Evolutionary conservation across 2,329 filamentous ascomycete species (phyloP).

Genomic region (Emmonsiellopsis sp.): DNA sequence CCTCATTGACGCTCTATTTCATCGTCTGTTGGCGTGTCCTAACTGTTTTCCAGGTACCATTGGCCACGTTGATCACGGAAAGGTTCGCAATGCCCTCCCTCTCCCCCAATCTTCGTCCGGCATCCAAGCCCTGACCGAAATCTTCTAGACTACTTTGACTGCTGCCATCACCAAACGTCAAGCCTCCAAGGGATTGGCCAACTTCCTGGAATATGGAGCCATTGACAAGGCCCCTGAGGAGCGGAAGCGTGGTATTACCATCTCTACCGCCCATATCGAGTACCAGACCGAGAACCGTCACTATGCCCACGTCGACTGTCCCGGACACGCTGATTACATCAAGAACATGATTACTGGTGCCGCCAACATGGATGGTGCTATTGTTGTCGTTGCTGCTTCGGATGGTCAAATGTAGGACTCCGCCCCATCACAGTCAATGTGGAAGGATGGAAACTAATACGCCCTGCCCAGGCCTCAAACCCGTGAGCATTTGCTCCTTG

Average conservation of each 20-base stretch:
- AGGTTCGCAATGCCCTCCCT: conserved; percentile 50
- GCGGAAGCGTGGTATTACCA: conserved; percentile 99
- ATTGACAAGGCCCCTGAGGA: conserved; percentile 99
- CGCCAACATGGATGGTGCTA: conserved; percentile 97
- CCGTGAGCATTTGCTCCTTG: conserved; percentile 92
- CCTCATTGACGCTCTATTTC: background rate
- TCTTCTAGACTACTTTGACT: conserved; percentile 79
- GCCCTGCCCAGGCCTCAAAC: conserved; percentile 67
- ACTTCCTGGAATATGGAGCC: conserved; percentile 91
- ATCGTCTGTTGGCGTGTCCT: background rate
- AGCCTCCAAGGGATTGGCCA: conserved; percentile 85
- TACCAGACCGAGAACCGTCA: conserved; percentile 90
- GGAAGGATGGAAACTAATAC: background rate
- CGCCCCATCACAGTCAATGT: background rate
- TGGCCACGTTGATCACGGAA: conserved; percentile 99
- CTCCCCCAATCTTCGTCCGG: conserved; percentile 3
- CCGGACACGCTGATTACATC: conserved; percentile 99
- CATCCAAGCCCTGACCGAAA: conserved; percentile 10
- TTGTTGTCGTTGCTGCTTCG: conserved; percentile 96
- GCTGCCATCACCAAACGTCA: conserved; percentile 98
- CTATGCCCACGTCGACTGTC: conserved; percentile 99
- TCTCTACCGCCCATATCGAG: conserved; percentile 96
- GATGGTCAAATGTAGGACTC: conserved; percentile 81
- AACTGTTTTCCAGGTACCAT: conserved; percentile 61
- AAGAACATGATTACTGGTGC: conserved; percentile 99